Percentiles rank a stretch among this genome's conserved stretches.
phyloP scores from a whole-genome alignment of 148 eudicot genomes.

The Arbutus unedo region DNA sequence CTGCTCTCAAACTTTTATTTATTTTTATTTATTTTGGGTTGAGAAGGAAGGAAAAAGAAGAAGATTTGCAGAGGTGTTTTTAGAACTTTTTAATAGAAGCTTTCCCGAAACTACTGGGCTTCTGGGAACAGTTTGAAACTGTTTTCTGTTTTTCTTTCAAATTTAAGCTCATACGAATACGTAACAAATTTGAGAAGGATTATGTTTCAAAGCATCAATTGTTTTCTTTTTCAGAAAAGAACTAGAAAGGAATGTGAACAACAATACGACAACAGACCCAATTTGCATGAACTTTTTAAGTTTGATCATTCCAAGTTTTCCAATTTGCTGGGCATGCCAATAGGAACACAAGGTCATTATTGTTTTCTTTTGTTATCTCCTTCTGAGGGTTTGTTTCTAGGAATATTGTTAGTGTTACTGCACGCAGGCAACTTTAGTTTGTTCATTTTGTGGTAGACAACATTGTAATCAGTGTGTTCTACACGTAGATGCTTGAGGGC shows the following conservation, averaged over 20 bases:
- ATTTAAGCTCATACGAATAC: neutral
- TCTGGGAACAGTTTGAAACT: neutral
- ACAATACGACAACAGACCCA: neutral
- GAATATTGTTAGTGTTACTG: neutral
- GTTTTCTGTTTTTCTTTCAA: neutral
- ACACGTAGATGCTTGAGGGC: conserved; percentile 82
- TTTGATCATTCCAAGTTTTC: neutral
- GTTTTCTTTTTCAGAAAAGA: neutral
- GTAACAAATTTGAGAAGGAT: neutral
- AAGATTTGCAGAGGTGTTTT: neutral
- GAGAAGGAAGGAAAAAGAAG: neutral
- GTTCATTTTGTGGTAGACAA: neutral
- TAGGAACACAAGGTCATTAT: neutral
- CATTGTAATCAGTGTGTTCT: neutral
- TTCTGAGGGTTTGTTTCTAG: neutral
- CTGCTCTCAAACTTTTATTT: too few species aligned
- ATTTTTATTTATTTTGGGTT: too few species aligned
- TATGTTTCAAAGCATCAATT: neutral
- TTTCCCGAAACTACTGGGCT: neutral
- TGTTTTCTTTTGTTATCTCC: neutral
- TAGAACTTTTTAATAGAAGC: neutral
- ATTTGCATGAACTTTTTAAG: neutral
- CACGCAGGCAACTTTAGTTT: neutral
- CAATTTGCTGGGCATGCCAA: neutral
- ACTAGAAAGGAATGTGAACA: neutral